Conservation (phyloP, 1,284 basidiomycete species). For the Meira miltonrushii region DNA sequence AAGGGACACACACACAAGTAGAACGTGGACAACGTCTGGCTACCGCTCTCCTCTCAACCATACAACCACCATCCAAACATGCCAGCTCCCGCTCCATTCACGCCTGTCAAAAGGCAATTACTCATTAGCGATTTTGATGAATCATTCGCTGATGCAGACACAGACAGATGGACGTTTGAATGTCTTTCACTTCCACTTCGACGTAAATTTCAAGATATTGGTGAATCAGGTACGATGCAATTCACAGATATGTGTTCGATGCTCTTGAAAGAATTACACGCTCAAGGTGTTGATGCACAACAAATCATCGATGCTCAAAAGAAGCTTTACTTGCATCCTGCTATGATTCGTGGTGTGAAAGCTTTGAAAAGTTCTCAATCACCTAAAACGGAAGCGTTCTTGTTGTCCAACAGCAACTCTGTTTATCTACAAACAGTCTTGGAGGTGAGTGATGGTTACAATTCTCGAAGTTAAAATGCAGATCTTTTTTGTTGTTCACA, state of each 20-base stretch:
- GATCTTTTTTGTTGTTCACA: neutral
- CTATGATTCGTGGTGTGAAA: constrained; percentile 83
- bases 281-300: constrained; percentile 9
- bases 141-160: constrained; percentile 77
- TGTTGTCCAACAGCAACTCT: constrained; percentile 87
- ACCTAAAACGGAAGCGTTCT: constrained; percentile 73
- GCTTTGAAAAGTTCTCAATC: constrained; percentile 63
- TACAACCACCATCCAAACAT: no score
- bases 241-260: constrained; percentile 71
- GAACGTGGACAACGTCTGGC: no score
- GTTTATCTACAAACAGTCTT: constrained; percentile 78
- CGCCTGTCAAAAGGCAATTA: constrained; percentile 60
- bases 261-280: constrained; percentile 40
- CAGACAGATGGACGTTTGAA: constrained; percentile 93
- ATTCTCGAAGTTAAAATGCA: no score
- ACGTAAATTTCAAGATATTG: constrained; percentile 69
- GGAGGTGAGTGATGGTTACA: constrained; percentile 54
- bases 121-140: constrained; percentile 91
- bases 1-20: no score
- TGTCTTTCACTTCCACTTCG: constrained; percentile 79
- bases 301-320: constrained; percentile 1
- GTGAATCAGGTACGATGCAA: constrained; percentile 61
- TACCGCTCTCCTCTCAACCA: no score
- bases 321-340: constrained; percentile 67
- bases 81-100: constrained; percentile 21